Evolutionary conservation across 345 rosid species (phyloP), one percentile per base, ranked within the genome.

Genomic region (Arabidopsis arenosa): DNA sequence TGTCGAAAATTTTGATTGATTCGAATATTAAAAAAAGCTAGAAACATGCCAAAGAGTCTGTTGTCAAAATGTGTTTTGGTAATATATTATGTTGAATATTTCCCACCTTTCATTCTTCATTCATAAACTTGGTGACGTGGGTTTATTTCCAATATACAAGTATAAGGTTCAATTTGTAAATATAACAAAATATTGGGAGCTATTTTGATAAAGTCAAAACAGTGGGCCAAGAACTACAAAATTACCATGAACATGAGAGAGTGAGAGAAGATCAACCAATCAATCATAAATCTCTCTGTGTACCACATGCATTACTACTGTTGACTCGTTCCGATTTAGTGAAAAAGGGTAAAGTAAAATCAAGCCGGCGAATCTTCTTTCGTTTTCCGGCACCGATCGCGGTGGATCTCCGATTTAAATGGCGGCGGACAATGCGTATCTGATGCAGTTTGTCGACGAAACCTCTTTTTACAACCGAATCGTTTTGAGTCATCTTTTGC

Each of bases 391-490:
- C 64, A 52, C 56, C 60, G 58, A 35, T 63, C 58, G 62, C 45
- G 65, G 69, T 49, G 63, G 15, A 65, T 73, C 70, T 61, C 62
- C 74, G 61, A 37, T 44, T n/a, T 4, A 60, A 45, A 73, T 39
- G 79, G 74, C 47, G 51, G 54, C 57, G 67, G 81, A 72, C 39
- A 2, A 32, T 55, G 60, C 44, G 4, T 81, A 89, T 69, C 80
- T 84, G 80, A 80, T 74, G 78, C 82, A 66, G 45, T 86, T 89
- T 70, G 35, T 67, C 6, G 81, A 81, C 14, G 97, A 90, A 66
- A 87, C 97, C 4, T 64, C 85, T 6, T 60, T 87, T 44, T 95
- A 83, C 79, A 95, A 95, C 79, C 78, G 82, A 81, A 81, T 92
- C 70, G 96, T 92, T 28, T 77, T 95, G 64, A 84, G 83, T 1